Conservation (phyloP, 305 asterid genomes). For the Euphrasia arctica region DNA sequence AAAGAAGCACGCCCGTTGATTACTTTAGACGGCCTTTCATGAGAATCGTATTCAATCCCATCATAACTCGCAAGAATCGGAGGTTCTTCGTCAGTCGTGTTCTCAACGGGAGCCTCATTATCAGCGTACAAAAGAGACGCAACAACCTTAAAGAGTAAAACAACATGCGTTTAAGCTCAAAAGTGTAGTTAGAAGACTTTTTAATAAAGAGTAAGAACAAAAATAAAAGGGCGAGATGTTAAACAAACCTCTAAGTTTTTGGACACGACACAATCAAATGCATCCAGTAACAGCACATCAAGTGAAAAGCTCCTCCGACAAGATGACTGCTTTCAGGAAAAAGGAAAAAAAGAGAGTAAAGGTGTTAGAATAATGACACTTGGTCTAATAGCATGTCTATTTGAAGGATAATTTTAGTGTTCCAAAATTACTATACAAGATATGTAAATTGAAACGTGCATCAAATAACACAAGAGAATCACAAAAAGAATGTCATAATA, state of each 20-base stretch:
- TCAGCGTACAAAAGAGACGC: constrained; percentile 83
- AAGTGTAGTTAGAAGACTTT: neutral
- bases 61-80: constrained; percentile 69
- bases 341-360: constrained; percentile 1
- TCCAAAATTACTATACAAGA: constrained; percentile 13
- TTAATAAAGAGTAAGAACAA: neutral
- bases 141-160: constrained; percentile 50
- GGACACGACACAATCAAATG: constrained; percentile 52
- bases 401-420: neutral
- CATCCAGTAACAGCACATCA: constrained; percentile 63
- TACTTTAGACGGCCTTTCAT: constrained; percentile 60
- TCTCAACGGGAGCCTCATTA: constrained; percentile 54
- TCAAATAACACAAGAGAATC: neutral
- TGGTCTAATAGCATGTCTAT: too few relatives aligned
- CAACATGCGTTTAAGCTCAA: neutral
- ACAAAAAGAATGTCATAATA: constrained; percentile 15
- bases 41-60: constrained; percentile 66
- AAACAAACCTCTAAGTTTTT: constrained; percentile 66
- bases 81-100: constrained; percentile 65
- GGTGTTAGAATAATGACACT: constrained; percentile 16
- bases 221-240: constrained; percentile 20
- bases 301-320: constrained; percentile 80
- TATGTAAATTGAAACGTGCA: constrained; percentile 1
- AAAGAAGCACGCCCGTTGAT: constrained; percentile 73
- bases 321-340: constrained; percentile 58